Conservation (phyloP, 176 grass and related monocot species). For the Metroxylon sagu region DNA sequence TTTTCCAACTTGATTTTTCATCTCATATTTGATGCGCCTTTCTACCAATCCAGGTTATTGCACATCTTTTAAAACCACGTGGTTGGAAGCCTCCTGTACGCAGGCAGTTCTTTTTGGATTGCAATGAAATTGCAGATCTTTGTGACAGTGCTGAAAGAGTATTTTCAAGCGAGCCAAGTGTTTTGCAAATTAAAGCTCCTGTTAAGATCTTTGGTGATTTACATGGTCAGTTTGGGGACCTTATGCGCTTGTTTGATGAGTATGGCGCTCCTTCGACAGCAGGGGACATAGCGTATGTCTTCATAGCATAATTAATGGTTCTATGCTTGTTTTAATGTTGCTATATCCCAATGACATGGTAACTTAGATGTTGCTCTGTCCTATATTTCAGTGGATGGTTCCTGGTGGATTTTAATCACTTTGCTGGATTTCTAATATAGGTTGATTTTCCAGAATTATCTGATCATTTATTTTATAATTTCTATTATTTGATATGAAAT, state of each 20-base stretch:
- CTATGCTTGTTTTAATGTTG: no score
- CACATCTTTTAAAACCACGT: constrained; percentile 82
- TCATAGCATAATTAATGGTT: no score
- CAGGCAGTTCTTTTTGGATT: constrained; percentile 94
- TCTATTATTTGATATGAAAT: no score
- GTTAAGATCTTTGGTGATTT: constrained; percentile 98
- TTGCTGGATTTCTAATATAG: no score
- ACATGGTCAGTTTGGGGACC: constrained; percentile 95
- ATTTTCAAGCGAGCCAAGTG: constrained; percentile 93
- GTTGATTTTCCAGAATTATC: no score
- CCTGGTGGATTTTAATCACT: no score
- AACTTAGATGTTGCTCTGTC: no score
- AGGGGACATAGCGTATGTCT: constrained; percentile 85
- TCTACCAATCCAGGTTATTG: constrained; percentile 61
- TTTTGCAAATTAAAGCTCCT: constrained; percentile 87
- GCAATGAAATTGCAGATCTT: constrained; percentile 94
- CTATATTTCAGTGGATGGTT: no score
- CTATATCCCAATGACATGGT: no score
- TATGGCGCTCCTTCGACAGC: constrained; percentile 98
- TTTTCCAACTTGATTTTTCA: no score
- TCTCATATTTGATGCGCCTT: constrained; percentile 18
- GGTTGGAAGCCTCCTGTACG: constrained; percentile 94
- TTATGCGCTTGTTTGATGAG: constrained; percentile 96
- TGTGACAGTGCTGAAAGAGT: constrained; percentile 93
- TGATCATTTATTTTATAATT: no score